These are phyloP conservation scores for Ascochyta pisi DNA, from an alignment of 2,329 filamentous ascomycete species.

Conservation along the genomic window DNA sequence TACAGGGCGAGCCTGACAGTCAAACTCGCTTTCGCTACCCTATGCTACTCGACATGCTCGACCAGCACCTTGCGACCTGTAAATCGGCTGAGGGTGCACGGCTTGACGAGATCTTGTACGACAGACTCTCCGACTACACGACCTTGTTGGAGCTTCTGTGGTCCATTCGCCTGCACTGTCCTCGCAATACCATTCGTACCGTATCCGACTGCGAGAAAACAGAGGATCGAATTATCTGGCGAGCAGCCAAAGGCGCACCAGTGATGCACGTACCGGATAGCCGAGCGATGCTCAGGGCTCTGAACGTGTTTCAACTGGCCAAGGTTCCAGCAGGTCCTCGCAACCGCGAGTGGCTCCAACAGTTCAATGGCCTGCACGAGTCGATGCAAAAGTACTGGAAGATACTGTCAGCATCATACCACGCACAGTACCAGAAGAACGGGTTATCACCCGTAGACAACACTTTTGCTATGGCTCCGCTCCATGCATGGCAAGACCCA, in stretches of 20 bases:
- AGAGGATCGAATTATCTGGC: constrained; percentile 21
- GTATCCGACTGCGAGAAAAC: not conserved
- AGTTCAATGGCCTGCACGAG: no score
- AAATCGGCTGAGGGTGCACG: constrained; percentile 11
- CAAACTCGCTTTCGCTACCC: constrained; percentile 11
- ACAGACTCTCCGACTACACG: constrained; percentile 22
- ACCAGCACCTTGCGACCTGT: constrained; percentile 19
- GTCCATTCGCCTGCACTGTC: constrained; percentile 20
- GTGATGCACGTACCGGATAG: no score
- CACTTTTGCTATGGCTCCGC: no score
- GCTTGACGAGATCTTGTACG: constrained; percentile 23
- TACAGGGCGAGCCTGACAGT: constrained; percentile 6
- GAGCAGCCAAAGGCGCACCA: not conserved
- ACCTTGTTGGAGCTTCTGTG: constrained; percentile 19
- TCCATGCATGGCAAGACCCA: no score
- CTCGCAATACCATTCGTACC: constrained; percentile 8
- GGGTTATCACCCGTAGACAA: no score
- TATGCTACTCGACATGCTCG: constrained; percentile 22
- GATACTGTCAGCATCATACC: no score
- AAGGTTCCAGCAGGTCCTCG: no score
- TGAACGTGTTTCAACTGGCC: no score
- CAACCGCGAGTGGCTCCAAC: no score
- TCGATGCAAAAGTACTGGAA: no score
- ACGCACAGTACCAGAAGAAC: no score
- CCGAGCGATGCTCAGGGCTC: no score